Evolutionary conservation across 768 basidiomycete genomes (phyloP), one percentile per base, ranked within the genome.

Genomic region (Russula foetens): DNA sequence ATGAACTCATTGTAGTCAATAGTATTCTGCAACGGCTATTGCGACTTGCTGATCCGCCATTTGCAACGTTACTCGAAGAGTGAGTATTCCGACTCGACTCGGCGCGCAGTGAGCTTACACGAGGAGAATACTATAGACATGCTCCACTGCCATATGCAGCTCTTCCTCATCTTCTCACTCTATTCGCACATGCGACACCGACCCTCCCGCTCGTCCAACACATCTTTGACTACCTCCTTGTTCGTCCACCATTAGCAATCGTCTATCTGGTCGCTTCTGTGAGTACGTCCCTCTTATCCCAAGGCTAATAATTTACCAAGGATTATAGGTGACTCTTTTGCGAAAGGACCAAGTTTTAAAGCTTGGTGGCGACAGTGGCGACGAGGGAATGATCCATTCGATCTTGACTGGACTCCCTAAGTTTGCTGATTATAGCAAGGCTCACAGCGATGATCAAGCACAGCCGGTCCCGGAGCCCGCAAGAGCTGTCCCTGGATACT

Each of bases 171-270:
- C 82, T 97, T 33, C 76, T 98, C 35, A 96, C 93, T 0, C 80
- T 96, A 31, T 93, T 98, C 74, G 85, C 94, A 12, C 94, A 98
- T 71, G 93, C 97, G 66, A 80, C 93, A 58, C 91, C 94, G 8
- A 90, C 89, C 2, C 79, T 96, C n/a, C 81, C 87, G 5, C 84
- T 94, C 41, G 88, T 93, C 28, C 93, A 96, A 69, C 88, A 93
- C 63, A 83, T 93, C 49, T 98, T 96, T 71, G 94, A 98, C 72
- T 98, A 85, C 69, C 73, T 97, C 11, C 74, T 98, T 14, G 83
- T 84, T 63, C 80, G 93, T 38, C 91, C 91, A 26, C 94, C 94
- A 11, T 81, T 93, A 29, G 77, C 79, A 1, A 79, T 84, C 2
- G 86, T 96, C 0, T 98, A 96, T 75, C 81, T 97, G 11, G 85